Evolutionary conservation across 169 alveolate genomes (phyloP).

Genomic region (Eimeria praecox): DNA sequence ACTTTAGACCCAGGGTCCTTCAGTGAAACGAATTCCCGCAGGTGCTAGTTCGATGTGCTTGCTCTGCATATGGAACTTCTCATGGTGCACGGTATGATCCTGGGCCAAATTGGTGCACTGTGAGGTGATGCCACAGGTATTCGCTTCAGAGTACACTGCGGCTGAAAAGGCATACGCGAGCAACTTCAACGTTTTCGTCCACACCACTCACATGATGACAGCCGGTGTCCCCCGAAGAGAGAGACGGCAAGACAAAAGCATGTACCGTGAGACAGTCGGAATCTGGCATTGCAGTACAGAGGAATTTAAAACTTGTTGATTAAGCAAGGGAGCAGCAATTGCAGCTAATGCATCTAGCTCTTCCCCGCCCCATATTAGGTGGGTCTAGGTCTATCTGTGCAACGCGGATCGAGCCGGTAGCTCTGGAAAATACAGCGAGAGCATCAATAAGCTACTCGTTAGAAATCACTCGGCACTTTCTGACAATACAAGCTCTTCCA

Average conservation of each 20-base stretch:
- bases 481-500: slow-evolving; percentile 21
- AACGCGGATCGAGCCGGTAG: background rate
- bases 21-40: background rate
- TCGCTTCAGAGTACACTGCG: background rate
- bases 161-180: background rate
- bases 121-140: background rate
- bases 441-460: background rate
- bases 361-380: background rate
- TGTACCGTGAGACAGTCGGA: background rate
- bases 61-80: background rate
- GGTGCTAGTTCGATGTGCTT: background rate
- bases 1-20: background rate
- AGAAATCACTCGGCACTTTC: background rate
- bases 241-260: background rate
- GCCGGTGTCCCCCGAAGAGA: background rate
- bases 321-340: too few relatives aligned
- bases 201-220: background rate
- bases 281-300: background rate
- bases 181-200: background rate
- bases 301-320: background rate
- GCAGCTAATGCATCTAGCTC: background rate
- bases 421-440: background rate
- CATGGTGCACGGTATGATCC: background rate
- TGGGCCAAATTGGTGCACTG: background rate
- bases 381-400: background rate